These are phyloP conservation scores for Cyathus striatus DNA, from an alignment of 768 basidiomycete genomes.

Conservation along the genomic window DNA sequence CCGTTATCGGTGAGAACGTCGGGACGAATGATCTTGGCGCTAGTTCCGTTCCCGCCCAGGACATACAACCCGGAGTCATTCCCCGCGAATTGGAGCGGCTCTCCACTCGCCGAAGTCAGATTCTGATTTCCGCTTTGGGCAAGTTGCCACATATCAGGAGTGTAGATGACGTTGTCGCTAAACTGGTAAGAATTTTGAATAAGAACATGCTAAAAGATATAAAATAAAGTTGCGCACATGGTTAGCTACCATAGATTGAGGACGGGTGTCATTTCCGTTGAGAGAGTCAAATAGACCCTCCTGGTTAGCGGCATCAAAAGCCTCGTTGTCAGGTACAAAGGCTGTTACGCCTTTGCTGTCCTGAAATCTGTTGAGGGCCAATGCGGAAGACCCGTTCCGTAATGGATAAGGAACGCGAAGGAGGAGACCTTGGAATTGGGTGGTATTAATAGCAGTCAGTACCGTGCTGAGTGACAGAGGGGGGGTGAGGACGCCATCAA, in stretches of 20 bases:
- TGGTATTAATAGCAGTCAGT: conserved; percentile 36
- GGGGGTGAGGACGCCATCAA: conserved; percentile 45
- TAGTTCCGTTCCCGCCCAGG: conserved; percentile 22
- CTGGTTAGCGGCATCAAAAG: conserved; percentile 32
- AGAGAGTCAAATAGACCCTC: conserved; percentile 21
- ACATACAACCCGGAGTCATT: conserved; percentile 61
- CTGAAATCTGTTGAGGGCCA: conserved; percentile 28
- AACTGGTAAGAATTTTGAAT: conserved; percentile 25
- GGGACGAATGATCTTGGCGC: conserved; percentile 42
- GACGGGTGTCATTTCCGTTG: conserved; percentile 41
- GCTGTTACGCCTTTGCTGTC: conserved; percentile 52
- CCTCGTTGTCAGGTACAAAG: conserved; percentile 58
- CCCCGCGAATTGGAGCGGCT: conserved; percentile 40
- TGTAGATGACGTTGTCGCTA: conserved; percentile 70
- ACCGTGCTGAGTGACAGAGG: conserved; percentile 43
- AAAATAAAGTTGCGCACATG: conserved; percentile 38
- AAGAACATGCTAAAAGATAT: neutral
- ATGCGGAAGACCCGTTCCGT: conserved; percentile 24
- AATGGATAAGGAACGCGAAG: conserved; percentile 16
- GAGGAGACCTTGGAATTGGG: conserved; percentile 26
- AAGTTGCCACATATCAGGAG: conserved; percentile 31
- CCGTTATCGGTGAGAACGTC: conserved; percentile 64
- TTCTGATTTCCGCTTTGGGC: too few relatives aligned
- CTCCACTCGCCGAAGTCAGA: conserved; percentile 52
- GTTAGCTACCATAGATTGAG: conserved; percentile 45